Base-by-base conservation (phyloP, 2,329 filamentous ascomycete genomes). In the Aspergillus tamarii region DNA sequence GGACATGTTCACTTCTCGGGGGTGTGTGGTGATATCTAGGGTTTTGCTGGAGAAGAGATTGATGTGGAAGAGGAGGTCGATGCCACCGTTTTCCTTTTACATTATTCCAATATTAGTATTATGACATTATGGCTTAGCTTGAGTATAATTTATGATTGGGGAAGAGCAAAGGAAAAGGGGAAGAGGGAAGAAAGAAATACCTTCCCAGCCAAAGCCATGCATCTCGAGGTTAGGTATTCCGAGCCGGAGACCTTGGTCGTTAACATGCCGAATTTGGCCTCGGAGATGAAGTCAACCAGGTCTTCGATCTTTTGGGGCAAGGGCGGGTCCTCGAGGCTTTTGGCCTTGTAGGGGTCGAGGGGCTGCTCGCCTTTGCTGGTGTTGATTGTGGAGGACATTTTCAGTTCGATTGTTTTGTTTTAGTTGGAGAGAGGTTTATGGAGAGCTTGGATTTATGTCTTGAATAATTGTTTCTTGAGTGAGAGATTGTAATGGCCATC, bases 1-100 rank as follows among this genome's bases (percentile, higher is more conserved):
- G 55, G 90, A 87, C 68, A 96, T 85, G 82, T 96, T 96, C n/a
- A 71, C 73, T 81, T 93, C 85, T 70, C 91, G 86, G 0, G 89
- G 82, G 77, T 96, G 89, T 62, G 83, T 82, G 62, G 87, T 83
- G 48, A 96, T 85, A 73, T 96, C 93, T 77, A 92, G 86, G 6
- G 92, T 93, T 84, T 97, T 96, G 80, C 92, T 88, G 11, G 91
- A 93, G 76, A 94, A 91, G 66, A 92, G 93, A 83, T 96, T 96
- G 74, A 93, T 93, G 83, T 95, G 90, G 85, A 96, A 96, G 77
- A 96, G 86, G 62, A 95, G 86, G 76, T 96, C 93, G 62, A 93
- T 84, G 72, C 91, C 91, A 67, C 89, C 89, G 66, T 85, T 84
- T 80, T 96, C 92, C 91, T 94, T 66, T 94, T 66, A 9, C 5